Percentiles rank a stretch among this genome's conserved stretches.
Evolutionary conservation across 805 yeast species (phyloP).

Genomic region (Cyberlindnera bimundalis): DNA sequence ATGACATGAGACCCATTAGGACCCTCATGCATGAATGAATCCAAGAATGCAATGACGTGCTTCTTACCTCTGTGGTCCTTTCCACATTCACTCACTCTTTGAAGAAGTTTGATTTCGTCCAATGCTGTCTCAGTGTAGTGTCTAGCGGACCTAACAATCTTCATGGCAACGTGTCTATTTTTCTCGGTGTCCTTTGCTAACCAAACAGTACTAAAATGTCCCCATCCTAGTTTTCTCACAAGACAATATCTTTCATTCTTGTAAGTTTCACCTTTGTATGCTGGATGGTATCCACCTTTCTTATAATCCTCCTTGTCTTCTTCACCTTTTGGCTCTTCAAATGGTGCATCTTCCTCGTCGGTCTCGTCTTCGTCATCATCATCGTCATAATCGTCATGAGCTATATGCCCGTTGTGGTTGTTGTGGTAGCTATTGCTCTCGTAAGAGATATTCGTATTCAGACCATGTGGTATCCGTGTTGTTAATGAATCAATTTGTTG

Average conservation of each 20-base stretch:
- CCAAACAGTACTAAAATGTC: slow-evolving; percentile 97
- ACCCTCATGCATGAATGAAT: slow-evolving; percentile 82
- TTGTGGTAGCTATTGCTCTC: background rate
- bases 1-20: slow-evolving; percentile 91
- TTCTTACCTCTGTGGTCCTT: slow-evolving; percentile 74
- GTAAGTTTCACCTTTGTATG: slow-evolving; percentile 80
- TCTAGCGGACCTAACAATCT: slow-evolving; percentile 86
- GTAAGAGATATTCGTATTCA: slow-evolving; percentile 5
- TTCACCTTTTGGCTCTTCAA: slow-evolving; percentile 56
- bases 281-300: slow-evolving; percentile 96
- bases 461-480: slow-evolving; percentile 7
- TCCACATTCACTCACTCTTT: slow-evolving; percentile 60
- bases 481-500: background rate
- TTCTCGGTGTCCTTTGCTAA: slow-evolving; percentile 62
- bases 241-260: slow-evolving; percentile 72
- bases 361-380: slow-evolving; percentile 10
- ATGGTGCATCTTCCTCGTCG: slow-evolving; percentile 27
- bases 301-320: slow-evolving; percentile 84
- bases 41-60: slow-evolving; percentile 76
- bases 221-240: slow-evolving; percentile 96
- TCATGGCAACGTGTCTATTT: slow-evolving; percentile 83
- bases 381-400: background rate
- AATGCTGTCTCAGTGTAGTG: slow-evolving; percentile 92
- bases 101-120: slow-evolving; percentile 83
- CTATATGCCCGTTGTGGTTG: background rate